Conservation (phyloP, 306 rosid species). For the Quercus alba region DNA sequence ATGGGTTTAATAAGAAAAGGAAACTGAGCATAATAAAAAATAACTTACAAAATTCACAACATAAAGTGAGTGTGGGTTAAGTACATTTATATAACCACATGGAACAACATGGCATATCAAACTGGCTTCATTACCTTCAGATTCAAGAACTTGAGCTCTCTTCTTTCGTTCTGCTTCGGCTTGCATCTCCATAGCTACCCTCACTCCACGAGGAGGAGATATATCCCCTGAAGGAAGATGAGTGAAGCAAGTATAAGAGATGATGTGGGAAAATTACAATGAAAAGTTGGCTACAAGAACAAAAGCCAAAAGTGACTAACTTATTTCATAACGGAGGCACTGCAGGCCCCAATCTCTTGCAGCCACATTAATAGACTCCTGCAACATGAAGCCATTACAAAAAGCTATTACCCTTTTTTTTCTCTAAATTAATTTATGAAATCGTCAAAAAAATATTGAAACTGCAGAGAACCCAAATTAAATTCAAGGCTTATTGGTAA, state of each 20-base stretch:
- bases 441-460: too few relatives aligned
- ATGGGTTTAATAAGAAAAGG: too few relatives aligned
- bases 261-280: neutral
- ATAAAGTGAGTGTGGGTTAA: too few relatives aligned
- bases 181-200: constrained; percentile 98
- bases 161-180: constrained; percentile 97
- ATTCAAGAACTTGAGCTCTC: constrained; percentile 96
- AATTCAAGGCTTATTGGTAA: too few relatives aligned
- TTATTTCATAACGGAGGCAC: constrained; percentile 95
- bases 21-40: too few relatives aligned
- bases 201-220: constrained; percentile 95
- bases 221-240: constrained; percentile 73
- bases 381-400: too few relatives aligned
- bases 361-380: constrained; percentile 88
- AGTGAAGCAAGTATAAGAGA: constrained; percentile 1
- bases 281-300: neutral
- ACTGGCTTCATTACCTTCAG: constrained; percentile 62
- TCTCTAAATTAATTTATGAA: too few relatives aligned
- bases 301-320: constrained; percentile 39
- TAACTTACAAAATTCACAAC: too few relatives aligned
- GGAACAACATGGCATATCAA: constrained; percentile 5
- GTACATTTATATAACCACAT: neutral
- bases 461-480: too few relatives aligned
- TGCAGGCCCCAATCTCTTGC: constrained; percentile 87
- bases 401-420: too few relatives aligned